Percentiles rank a stretch among this genome's conserved stretches.
Conservation (phyloP, 495 filamentous ascomycete genomes). For the Xylaria sp. region DNA sequence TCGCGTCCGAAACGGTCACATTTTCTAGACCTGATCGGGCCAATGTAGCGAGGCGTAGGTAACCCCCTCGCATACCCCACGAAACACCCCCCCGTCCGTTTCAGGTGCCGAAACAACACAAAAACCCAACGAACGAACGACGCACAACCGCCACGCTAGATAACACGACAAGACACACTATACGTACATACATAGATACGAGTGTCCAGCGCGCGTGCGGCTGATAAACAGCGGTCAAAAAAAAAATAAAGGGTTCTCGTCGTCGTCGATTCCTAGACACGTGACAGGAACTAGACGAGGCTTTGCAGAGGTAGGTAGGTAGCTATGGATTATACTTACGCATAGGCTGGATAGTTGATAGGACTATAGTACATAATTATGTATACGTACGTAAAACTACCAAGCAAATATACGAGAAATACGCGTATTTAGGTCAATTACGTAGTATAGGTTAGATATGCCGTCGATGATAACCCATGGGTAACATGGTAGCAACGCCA, state of each 20-base stretch:
- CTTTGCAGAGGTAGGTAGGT: neutral
- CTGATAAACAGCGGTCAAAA: neutral
- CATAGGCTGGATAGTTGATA: too few species aligned
- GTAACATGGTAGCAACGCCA: neutral
- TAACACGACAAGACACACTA: neutral
- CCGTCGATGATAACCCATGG: too few species aligned
- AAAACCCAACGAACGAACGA: slow-evolving; percentile 1
- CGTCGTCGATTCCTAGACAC: neutral
- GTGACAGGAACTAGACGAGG: too few species aligned
- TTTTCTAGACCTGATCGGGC: neutral
- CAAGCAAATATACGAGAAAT: too few species aligned
- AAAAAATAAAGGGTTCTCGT: neutral
- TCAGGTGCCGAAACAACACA: slow-evolving; percentile 22
- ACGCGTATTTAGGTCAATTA: too few species aligned
- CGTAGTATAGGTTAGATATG: neutral
- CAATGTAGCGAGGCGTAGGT: neutral
- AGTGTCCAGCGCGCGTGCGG: neutral
- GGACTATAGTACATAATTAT: too few species aligned
- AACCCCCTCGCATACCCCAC: neutral
- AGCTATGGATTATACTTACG: neutral
- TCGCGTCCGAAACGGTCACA: neutral
- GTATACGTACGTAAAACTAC: too few species aligned
- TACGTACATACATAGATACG: too few species aligned
- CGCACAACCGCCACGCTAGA: neutral
- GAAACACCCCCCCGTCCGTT: slow-evolving; percentile 19